These are phyloP conservation scores for Gamsiella multidivaricata DNA, from an alignment of 192 early-diverging fungal species.

Conservation along the genomic window DNA sequence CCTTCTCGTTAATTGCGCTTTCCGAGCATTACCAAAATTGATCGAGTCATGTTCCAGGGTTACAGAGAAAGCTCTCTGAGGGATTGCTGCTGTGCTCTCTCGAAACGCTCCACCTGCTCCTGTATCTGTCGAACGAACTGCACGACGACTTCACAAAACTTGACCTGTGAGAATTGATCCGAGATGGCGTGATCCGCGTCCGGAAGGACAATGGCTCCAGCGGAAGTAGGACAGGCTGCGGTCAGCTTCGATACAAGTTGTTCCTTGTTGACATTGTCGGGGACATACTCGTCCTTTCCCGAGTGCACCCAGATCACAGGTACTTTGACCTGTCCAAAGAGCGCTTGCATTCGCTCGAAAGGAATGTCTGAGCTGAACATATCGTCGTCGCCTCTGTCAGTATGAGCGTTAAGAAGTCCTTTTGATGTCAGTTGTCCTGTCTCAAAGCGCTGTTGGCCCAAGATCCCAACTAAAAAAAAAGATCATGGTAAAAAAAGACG, in stretches of 20 bases:
- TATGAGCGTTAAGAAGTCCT: not conserved
- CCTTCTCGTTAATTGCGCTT: not conserved
- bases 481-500: not conserved
- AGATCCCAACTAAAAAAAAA: not conserved
- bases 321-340: conserved; percentile 32
- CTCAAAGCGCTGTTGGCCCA: not conserved
- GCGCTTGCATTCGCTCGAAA: conserved; percentile 14
- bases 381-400: conserved; percentile 48
- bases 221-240: conserved; percentile 9
- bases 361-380: conserved; percentile 55
- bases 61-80: conserved; percentile 16
- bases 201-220: conserved; percentile 23
- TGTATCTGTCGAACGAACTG: conserved; percentile 23
- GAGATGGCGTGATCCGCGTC: conserved; percentile 53
- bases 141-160: conserved; percentile 38
- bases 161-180: conserved; percentile 27
- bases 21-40: too few species aligned
- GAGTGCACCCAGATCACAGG: conserved; percentile 41
- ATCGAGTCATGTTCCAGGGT: too few species aligned
- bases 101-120: conserved; percentile 2
- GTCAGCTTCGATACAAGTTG: conserved; percentile 10
- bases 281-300: conserved; percentile 48
- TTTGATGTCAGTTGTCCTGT: not conserved
- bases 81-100: conserved; percentile 8
- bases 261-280: conserved; percentile 35